Base-by-base conservation (phyloP, 345 rosid species). In the Hypericum perforatum region DNA sequence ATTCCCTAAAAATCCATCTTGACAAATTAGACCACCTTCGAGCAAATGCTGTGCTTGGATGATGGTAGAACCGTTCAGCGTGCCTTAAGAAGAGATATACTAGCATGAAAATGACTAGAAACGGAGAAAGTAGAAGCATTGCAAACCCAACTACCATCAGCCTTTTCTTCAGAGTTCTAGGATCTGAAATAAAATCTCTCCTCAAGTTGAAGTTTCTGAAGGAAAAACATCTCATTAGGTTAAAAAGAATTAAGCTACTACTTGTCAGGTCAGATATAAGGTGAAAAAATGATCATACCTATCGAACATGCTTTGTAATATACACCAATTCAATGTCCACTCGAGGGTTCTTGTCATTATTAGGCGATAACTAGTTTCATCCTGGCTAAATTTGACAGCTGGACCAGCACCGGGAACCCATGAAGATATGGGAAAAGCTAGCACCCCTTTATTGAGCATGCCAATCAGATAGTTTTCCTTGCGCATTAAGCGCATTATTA, bases 351-450 rank as follows among this genome's bases (percentile, higher is more conserved):
- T 94, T 49, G 97, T 84, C 52, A 94, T 70, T 22, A 89, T 81
- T 39, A 79, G 69, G 57, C 79, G 80, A 67, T 78, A 69, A 39
- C 61, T 72, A 46, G 62, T 57, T 50, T 80, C 89, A 69, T 74
- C 72, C 48, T 80, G 57, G 45, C 75, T 68, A 57, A 57, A 65
- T 74, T 74, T 84, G 56, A 82, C 82, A 49, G 62, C 66, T n/a
- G 92, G 99, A 58, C 99, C 96, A 65, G 82, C 85, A 61, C 97
- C 96, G 40, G 99, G 99, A 62, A 94, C 63, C 99, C 97, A 94
- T 6, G 68, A 58, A 43, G 76, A 74, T 46, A 94, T 74, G 56
- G 89, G 95, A 69, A 94, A 94, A 50, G 96, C 86, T 71, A 94
- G 87, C 52, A 94, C 72, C 52, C 96, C 97, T 77, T 89, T 89